Conservation (phyloP, 1,284 basidiomycete genomes). For the Malassezia nana region DNA sequence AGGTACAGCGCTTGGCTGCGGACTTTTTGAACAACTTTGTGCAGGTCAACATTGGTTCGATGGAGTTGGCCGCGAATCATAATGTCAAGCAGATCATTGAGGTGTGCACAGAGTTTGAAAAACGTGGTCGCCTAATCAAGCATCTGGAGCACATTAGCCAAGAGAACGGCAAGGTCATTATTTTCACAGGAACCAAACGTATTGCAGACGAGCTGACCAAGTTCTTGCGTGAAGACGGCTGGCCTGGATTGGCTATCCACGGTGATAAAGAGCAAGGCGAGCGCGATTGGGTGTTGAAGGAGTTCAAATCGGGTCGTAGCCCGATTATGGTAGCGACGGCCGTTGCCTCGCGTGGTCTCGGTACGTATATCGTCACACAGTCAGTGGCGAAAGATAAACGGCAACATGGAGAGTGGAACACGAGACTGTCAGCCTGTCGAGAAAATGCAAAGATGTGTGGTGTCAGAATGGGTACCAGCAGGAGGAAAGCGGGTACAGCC, state of each 20-base stretch:
- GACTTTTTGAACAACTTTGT: slow-evolving; percentile 94
- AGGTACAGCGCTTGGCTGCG: slow-evolving; percentile 91
- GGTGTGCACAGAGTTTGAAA: slow-evolving; percentile 95
- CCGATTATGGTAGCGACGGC: slow-evolving; percentile 83
- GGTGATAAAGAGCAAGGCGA: slow-evolving; percentile 83
- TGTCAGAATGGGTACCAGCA: neutral
- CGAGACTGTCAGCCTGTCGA: neutral
- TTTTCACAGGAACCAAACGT: slow-evolving; percentile 95
- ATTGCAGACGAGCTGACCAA: slow-evolving; percentile 97
- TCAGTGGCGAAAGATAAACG: neutral
- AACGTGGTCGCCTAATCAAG: slow-evolving; percentile 88
- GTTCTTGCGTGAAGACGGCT: slow-evolving; percentile 58
- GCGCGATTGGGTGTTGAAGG: slow-evolving; percentile 95
- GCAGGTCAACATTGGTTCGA: slow-evolving; percentile 97
- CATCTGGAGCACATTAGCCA: slow-evolving; percentile 92
- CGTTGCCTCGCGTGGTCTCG: slow-evolving; percentile 94
- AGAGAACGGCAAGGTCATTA: slow-evolving; percentile 96
- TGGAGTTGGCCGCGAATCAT: slow-evolving; percentile 96
- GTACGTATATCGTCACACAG: slow-evolving; percentile 59
- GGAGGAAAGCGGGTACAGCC: neutral
- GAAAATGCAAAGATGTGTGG: neutral
- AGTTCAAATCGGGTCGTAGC: slow-evolving; percentile 94
- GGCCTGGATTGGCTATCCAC: slow-evolving; percentile 94
- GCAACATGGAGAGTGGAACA: neutral
- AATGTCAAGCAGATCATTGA: slow-evolving; percentile 92